Conservation (phyloP, 768 basidiomycete species). For the Mycena crocata region DNA sequence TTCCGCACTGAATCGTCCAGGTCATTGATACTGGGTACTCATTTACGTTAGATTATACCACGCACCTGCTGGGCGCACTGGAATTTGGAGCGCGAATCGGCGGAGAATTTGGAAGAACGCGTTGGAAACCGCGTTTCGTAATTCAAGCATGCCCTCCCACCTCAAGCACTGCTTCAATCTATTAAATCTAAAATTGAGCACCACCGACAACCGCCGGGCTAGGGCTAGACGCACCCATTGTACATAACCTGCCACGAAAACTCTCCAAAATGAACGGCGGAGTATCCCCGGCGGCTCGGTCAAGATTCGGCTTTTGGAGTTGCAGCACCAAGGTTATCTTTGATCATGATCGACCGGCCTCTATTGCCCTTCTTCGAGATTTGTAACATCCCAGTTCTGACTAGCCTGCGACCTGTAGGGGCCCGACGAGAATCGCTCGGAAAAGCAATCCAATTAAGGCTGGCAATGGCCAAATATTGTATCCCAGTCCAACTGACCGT, state of each 20-base stretch:
- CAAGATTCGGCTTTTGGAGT: neutral
- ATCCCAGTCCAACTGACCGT: too few relatives aligned
- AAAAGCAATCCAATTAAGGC: too few relatives aligned
- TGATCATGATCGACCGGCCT: slow-evolving; percentile 4
- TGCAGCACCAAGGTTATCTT: neutral
- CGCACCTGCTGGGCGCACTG: too few relatives aligned
- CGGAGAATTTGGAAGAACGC: too few relatives aligned
- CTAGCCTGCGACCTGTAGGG: too few relatives aligned
- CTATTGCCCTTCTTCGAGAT: neutral
- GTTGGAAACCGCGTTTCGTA: neutral
- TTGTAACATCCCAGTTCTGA: too few relatives aligned
- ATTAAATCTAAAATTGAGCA: too few relatives aligned
- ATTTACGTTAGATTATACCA: too few relatives aligned
- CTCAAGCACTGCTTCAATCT: neutral
- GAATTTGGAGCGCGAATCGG: neutral
- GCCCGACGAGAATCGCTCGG: too few relatives aligned
- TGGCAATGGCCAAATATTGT: too few relatives aligned
- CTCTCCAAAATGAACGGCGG: neutral
- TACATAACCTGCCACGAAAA: neutral
- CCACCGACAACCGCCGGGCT: too few relatives aligned
- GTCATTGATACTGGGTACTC: too few relatives aligned
- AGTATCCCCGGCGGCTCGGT: slow-evolving; percentile 8
- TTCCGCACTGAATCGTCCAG: neutral
- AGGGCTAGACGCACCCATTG: neutral
- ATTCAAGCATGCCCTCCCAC: neutral